A percentile compares a stretch with the other conserved stretches of the same genome.
Conservation (phyloP, 2,329 filamentous ascomycete genomes). For the Teratosphaeriaceae sp. region DNA sequence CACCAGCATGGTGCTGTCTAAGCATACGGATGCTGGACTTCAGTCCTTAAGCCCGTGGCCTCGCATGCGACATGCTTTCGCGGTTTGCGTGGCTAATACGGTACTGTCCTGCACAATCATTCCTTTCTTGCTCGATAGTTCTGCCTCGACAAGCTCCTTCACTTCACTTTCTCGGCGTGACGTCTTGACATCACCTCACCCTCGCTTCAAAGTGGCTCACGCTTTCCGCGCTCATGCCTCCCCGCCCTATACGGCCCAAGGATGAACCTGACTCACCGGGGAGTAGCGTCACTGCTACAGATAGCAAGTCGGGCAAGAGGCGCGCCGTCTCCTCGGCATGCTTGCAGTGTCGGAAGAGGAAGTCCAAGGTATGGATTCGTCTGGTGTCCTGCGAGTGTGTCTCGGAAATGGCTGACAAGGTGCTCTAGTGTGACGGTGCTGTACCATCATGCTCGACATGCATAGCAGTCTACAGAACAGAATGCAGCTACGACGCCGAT, state of each 20-base stretch:
- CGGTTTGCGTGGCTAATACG: neutral
- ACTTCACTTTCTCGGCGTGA: neutral
- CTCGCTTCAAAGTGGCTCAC: neutral
- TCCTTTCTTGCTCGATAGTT: neutral
- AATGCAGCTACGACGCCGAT: slow-evolving; percentile 45
- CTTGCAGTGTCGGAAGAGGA: slow-evolving; percentile 45
- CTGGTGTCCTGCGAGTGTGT: neutral
- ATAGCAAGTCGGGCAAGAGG: slow-evolving; percentile 28
- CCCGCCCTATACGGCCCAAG: slow-evolving; percentile 27
- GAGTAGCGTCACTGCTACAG: slow-evolving; percentile 16
- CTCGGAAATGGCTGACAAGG: neutral
- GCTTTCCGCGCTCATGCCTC: slow-evolving; percentile 21
- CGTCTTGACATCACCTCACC: neutral
- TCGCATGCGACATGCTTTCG: neutral
- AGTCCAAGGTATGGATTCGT: slow-evolving; percentile 41
- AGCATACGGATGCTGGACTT: too few species aligned
- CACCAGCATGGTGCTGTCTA: too few species aligned
- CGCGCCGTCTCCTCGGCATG: slow-evolving; percentile 38
- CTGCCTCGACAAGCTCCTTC: neutral
- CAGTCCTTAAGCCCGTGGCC: too few species aligned
- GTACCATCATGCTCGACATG: slow-evolving; percentile 46
- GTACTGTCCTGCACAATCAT: neutral
- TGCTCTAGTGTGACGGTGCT: slow-evolving; percentile 43
- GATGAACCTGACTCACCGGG: slow-evolving; percentile 21
- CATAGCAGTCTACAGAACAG: slow-evolving; percentile 44